Conservation (phyloP, 805 yeast genomes). For the Ogataea sp. region DNA sequence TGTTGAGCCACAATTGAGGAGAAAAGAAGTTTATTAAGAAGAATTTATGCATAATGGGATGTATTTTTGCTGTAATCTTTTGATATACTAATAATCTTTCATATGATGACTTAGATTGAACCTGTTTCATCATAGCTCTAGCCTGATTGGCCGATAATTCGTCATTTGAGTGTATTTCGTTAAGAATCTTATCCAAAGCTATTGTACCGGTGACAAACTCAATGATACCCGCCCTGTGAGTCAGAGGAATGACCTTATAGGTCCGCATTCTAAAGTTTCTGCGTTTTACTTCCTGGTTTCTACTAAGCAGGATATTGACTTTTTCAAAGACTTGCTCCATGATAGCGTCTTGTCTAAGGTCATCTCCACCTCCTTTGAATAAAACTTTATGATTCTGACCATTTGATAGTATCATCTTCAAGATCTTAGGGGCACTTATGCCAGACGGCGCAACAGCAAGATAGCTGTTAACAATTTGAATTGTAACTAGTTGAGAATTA, state of each 20-base stretch:
- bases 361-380: constrained; percentile 84
- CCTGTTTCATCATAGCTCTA: constrained; percentile 51
- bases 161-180: constrained; percentile 53
- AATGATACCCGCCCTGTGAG: constrained; percentile 79
- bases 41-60: constrained; percentile 64
- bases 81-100: constrained; percentile 39
- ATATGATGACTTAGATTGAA: constrained; percentile 35
- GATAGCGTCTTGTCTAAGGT: constrained; percentile 88
- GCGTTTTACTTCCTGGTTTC: constrained; percentile 46
- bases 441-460: constrained; percentile 74
- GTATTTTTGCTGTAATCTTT: constrained; percentile 39
- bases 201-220: constrained; percentile 79
- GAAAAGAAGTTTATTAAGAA: constrained; percentile 60
- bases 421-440: constrained; percentile 78
- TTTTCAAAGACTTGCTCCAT: constrained; percentile 96
- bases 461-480: constrained; percentile 35
- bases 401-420: constrained; percentile 42
- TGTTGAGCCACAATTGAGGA: constrained; percentile 67
- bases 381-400: constrained; percentile 56
- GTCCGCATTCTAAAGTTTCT: constrained; percentile 65
- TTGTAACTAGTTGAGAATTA: constrained; percentile 13
- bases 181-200: constrained; percentile 62
- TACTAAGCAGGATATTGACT: constrained; percentile 58
- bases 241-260: constrained; percentile 84
- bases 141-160: constrained; percentile 46